phyloP scores from a whole-genome alignment of 208 protist genomes.

The Leptomonas pyrrhocoris region DNA sequence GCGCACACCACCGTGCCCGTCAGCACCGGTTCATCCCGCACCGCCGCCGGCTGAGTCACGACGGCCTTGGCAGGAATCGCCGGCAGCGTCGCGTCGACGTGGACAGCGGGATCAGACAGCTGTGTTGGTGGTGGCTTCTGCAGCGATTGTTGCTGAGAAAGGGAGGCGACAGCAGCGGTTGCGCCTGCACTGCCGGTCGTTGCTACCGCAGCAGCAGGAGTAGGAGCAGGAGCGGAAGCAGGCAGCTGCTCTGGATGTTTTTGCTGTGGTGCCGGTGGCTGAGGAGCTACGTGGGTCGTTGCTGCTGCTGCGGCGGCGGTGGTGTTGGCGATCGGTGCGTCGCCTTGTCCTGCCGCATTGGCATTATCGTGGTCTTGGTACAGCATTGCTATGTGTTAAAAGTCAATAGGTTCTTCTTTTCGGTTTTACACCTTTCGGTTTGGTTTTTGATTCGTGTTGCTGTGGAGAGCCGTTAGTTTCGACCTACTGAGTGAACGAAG shows the following conservation, averaged over 20 bases:
- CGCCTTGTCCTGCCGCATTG: not conserved
- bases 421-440: too few relatives aligned
- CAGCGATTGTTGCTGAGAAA: not conserved
- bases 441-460: too few relatives aligned
- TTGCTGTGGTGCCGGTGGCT: not conserved
- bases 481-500: too few relatives aligned
- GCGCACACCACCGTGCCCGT: constrained; percentile 18
- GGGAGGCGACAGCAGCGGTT: not conserved
- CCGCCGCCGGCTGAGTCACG: not conserved
- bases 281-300: constrained; percentile 1
- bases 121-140: too few relatives aligned
- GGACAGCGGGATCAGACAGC: not conserved
- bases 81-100: not conserved
- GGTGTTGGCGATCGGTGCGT: not conserved
- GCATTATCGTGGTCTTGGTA: not conserved
- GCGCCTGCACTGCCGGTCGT: not conserved
- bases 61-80: not conserved
- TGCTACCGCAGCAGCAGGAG: not conserved
- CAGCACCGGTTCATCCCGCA: constrained; percentile 14
- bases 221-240: too few relatives aligned
- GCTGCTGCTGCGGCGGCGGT: not conserved
- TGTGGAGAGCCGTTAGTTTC: too few relatives aligned
- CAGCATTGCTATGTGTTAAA: constrained; percentile 1
- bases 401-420: too few relatives aligned
- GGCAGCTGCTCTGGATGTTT: not conserved